Conservation (phyloP, 768 basidiomycete genomes). For the Gloeostereum incarnatum region DNA sequence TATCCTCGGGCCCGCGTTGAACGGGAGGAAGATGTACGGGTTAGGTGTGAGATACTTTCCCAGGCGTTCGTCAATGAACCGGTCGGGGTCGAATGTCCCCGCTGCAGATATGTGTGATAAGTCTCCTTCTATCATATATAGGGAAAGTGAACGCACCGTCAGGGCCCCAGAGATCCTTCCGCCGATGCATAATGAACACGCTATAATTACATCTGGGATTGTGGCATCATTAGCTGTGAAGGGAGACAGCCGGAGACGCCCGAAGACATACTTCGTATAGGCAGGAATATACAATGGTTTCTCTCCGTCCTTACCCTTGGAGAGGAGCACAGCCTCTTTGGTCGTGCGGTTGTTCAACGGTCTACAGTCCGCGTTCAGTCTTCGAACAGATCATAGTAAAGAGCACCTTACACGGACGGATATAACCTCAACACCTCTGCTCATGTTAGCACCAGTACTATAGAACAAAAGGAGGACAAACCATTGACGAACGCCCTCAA, state of each 20-base stretch:
- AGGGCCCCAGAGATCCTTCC: conserved; percentile 27
- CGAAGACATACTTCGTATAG: not conserved
- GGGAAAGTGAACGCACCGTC: too few relatives aligned
- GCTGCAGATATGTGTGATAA: too few relatives aligned
- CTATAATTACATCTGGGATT: not conserved
- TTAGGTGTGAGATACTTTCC: not conserved
- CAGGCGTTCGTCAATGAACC: not conserved
- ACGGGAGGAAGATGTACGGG: conserved; percentile 1
- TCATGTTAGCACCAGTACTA: conserved; percentile 10
- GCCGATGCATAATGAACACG: conserved; percentile 20
- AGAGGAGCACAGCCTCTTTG: not conserved
- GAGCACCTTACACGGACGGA: conserved; percentile 13
- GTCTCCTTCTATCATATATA: too few relatives aligned
- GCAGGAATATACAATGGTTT: conserved; percentile 18
- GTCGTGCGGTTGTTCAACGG: not conserved
- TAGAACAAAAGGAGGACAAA: conserved; percentile 7
- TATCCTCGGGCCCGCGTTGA: conserved; percentile 19
- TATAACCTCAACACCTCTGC: conserved; percentile 8
- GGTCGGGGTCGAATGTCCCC: conserved; percentile 13
- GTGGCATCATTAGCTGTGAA: not conserved
- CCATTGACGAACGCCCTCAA: conserved; percentile 31
- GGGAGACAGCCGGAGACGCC: not conserved
- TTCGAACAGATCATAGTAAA: not conserved
- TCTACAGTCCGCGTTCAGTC: not conserved
- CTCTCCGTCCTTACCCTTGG: not conserved